Conservation (phyloP, 805 yeast genomes). For the Kodamaea jinghongensis region DNA sequence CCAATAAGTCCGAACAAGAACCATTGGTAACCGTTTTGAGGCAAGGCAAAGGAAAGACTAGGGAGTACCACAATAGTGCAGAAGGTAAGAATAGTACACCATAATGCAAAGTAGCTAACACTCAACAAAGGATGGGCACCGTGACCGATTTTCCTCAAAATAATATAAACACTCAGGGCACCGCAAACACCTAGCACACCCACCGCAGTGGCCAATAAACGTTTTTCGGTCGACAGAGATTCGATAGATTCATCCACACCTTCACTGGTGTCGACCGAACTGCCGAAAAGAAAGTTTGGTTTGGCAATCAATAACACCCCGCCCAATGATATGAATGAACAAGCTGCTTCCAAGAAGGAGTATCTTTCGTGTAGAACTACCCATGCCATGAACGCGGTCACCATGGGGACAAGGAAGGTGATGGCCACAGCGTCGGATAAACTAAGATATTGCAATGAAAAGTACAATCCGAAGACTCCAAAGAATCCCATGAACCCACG, state of each 20-base stretch:
- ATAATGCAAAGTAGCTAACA: slow-evolving; percentile 72
- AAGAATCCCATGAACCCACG: slow-evolving; percentile 70
- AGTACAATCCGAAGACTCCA: slow-evolving; percentile 80
- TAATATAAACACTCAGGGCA: slow-evolving; percentile 65
- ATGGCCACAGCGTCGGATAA: slow-evolving; percentile 81
- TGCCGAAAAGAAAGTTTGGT: slow-evolving; percentile 70
- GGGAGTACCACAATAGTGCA: slow-evolving; percentile 55
- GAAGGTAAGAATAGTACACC: slow-evolving; percentile 54
- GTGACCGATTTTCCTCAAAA: slow-evolving; percentile 72
- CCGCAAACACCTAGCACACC: slow-evolving; percentile 70
- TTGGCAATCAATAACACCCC: slow-evolving; percentile 83
- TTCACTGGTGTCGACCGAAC: slow-evolving; percentile 28
- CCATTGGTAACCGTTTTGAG: slow-evolving; percentile 68
- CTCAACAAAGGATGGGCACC: slow-evolving; percentile 77
- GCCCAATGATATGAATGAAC: slow-evolving; percentile 62
- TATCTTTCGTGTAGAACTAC: slow-evolving; percentile 62
- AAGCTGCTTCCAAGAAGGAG: slow-evolving; percentile 62
- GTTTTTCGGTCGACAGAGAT: slow-evolving; percentile 48
- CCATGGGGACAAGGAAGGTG: slow-evolving; percentile 73
- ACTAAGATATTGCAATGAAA: slow-evolving; percentile 66
- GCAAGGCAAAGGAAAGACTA: slow-evolving; percentile 55
- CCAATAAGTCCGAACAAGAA: slow-evolving; percentile 59
- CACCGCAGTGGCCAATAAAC: slow-evolving; percentile 61
- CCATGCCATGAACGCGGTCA: slow-evolving; percentile 75
- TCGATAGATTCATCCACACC: slow-evolving; percentile 41